Evolutionary conservation across 345 rosid genomes (phyloP), one percentile per base, ranked within the genome.

Genomic region (Citrus reticulata): DNA sequence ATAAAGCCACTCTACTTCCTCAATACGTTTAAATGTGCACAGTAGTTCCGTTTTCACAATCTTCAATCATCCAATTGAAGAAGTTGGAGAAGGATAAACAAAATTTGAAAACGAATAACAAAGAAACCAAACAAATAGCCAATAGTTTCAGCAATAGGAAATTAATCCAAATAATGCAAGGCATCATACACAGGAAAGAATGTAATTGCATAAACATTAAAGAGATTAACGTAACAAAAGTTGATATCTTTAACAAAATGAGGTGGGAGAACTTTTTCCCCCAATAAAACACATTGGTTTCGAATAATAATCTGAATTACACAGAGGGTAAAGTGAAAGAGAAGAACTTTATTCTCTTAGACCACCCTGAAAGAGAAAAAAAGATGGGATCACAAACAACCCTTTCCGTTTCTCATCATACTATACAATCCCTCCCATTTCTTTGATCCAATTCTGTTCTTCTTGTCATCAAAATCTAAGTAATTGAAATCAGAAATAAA

Each of bases 341-440:
- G 88, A 46, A 84, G 79, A 80, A 78, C 73, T 85, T 81, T 76
- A 79, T 78, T 83, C 90, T 83, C 90, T 78, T 59, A 65, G 66
- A 72, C 86, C 69, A 77, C 74, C 81, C 81, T 74, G 24, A 81
- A 25, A 65, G 24, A 81, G 66, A 81, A 71, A 78, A 63, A 78
- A 59, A 68, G 64, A 72, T 79, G 78, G 82, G 60, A 77, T 77
- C 46, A 59, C 65, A 70, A 72, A 40, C 70, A 76, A n/a, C 80
- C 77, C 62, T 67, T 82, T 65, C 70, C 73, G 69, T 77, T 76
- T 83, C 73, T 81, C 77, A 77, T 35, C 68, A 57, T 76, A 79
- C 92, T 89, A 85, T 89, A 91, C 92, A 88, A 81, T 75, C 77
- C 76, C 54, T 78, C 78, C 81, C 61, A 40, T 73, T 64, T 66